Base-by-base conservation (phyloP, 2,329 filamentous ascomycete species). In the Cladosporium sp. region DNA sequence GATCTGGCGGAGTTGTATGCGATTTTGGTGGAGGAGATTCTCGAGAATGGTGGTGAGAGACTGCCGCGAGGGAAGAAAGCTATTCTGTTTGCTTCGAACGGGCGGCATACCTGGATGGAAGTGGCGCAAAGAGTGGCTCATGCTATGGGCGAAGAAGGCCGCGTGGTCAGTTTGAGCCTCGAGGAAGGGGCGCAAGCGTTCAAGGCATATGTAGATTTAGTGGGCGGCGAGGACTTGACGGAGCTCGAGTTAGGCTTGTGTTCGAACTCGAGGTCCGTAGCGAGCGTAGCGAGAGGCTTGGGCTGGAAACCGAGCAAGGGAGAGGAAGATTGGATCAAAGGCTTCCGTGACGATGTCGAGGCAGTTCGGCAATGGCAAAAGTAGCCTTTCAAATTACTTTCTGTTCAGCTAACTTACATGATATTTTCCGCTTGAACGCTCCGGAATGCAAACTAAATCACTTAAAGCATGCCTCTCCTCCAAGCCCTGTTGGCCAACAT, bases 381-480 rank as follows among this genome's bases (percentile, higher is more conserved):
- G 29, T 23, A 59, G 21, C 21, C 21, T 28, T 28, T 28, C 33
- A 7, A 21, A 26, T 44, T 26, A 31, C 11, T 26, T 8, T 26
- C 28, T 62, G 29, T 53, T 35, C 21, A 14, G 6, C 29, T 29
- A 37, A 31, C 46, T 62, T 62, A 37, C 59, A 62, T 26, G 11
- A 7, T 16, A 6, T 2, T 35, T 14, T 11, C n/a, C 44, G 59
- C 59, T 62, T n/a, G 28, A 62, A 62, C 59, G 59, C 59, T 31
- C 8, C 8, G 18, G 2, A 26, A 33, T 6, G 1, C 8, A 2
- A 18, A 7, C 28, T 14, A 14, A 3, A 5, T 46, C 16, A n/a
- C 56, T 74, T 79, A 97, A 71, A 96, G 78, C 95, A 99, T 98
- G 21, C 85, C 88, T 78, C 90, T 93, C 76, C 95, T 89, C 95